phyloP scores from a whole-genome alignment of 345 rosid genomes.

The Pelargonium nanum region DNA sequence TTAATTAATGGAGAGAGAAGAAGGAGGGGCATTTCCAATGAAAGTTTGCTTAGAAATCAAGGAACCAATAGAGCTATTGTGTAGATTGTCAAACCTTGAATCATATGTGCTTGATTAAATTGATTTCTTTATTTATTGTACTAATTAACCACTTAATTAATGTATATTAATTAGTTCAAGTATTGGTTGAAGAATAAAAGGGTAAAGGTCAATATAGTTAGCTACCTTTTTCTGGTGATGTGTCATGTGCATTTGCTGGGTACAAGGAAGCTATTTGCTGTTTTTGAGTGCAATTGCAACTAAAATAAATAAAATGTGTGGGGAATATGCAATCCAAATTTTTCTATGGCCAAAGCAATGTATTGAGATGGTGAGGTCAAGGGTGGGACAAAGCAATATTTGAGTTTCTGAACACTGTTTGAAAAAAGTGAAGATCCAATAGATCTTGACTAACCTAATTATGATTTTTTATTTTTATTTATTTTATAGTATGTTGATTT shows the following conservation, averaged over 20 bases:
- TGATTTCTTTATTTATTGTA: not conserved
- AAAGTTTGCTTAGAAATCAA: not conserved
- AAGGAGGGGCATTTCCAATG: not conserved
- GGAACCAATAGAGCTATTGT: not conserved
- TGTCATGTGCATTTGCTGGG: not conserved
- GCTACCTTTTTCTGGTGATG: not conserved
- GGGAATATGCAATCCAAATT: not conserved
- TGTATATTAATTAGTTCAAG: not conserved
- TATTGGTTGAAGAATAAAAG: not conserved
- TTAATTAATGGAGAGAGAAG: too few relatives aligned
- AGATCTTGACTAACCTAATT: not conserved
- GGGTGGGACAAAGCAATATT: not conserved
- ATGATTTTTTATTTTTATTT: too few relatives aligned
- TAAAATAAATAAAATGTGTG: not conserved
- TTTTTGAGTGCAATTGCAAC: not conserved
- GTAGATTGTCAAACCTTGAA: not conserved
- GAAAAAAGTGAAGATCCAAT: not conserved
- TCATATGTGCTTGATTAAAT: not conserved
- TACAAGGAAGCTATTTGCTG: not conserved
- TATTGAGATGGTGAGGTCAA: not conserved
- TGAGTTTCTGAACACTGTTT: not conserved
- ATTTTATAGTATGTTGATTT: too few relatives aligned
- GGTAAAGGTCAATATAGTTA: not conserved
- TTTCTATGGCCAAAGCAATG: not conserved
- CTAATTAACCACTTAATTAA: not conserved